phyloP scores from a whole-genome alignment of 495 filamentous ascomycete genomes.

The Gamarada debralockiae region DNA sequence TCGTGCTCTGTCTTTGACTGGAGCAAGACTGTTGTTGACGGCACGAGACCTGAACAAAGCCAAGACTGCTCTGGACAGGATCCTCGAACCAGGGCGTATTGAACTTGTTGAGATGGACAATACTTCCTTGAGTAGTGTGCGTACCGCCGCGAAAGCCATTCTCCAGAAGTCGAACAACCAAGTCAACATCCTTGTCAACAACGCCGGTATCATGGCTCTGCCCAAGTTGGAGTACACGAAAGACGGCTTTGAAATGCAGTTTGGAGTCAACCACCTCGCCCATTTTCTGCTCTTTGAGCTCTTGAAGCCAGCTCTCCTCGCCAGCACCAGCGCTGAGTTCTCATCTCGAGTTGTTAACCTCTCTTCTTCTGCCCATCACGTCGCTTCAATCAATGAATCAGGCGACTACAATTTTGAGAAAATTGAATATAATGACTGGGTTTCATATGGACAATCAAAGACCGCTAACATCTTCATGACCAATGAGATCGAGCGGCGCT shows the following conservation, averaged over 20 bases:
- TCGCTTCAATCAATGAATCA: constrained; percentile 30
- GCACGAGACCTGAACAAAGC: constrained; percentile 39
- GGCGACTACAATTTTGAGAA: constrained; percentile 42
- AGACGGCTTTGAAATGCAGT: constrained; percentile 65
- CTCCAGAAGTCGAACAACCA: constrained; percentile 17
- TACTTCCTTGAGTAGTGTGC: constrained; percentile 24
- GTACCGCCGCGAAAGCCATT: constrained; percentile 23
- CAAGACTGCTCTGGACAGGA: constrained; percentile 26
- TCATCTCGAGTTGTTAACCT: constrained; percentile 35
- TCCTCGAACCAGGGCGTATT: constrained; percentile 25
- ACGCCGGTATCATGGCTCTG: constrained; percentile 55
- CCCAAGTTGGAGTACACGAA: constrained; percentile 38
- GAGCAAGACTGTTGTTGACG: constrained; percentile 41
- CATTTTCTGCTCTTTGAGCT: constrained; percentile 62
- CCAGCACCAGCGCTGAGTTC: constrained; percentile 37
- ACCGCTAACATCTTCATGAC: constrained; percentile 47
- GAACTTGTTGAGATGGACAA: constrained; percentile 35
- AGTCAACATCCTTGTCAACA: constrained; percentile 54
- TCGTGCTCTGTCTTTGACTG: constrained; percentile 40
- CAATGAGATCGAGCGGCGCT: constrained; percentile 39
- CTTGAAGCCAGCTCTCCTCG: constrained; percentile 54
- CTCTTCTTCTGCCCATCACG: constrained; percentile 36
- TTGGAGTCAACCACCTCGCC: constrained; percentile 68
- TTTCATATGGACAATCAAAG: constrained; percentile 47
- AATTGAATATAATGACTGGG: constrained; percentile 27